Base-by-base conservation (phyloP, 345 rosid species). In the Hevea brasiliensis region DNA sequence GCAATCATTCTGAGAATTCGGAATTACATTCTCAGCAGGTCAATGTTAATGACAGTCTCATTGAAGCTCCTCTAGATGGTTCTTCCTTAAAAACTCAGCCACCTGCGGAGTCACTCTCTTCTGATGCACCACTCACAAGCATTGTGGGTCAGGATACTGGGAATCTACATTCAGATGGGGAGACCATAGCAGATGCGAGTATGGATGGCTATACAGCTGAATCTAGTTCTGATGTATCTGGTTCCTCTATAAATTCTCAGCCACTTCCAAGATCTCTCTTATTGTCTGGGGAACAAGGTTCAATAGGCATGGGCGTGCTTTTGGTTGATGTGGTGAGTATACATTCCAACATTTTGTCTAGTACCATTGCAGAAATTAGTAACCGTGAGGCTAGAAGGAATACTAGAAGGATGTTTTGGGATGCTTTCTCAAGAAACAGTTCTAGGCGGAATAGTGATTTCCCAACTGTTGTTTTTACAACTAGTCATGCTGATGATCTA, bases 251-350 rank as follows among this genome's bases (percentile, higher is more conserved):
- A 21, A 37, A 58, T 70, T 29, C 67, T 55, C 74, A 63, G 7
- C 32, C 57, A 32, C 70, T 35, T 32, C 65, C 71, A 44, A 63
- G 68, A 41, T 68, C 68, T 50, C 45, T 61, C 27, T 53, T 44
- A 12, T 61, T 66, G 32, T 54, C 45, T 14, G 51, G 61, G 51
- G 71, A 76, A 18, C 72, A 24, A 45, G 70, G 41, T 27, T 48
- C 29, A 2, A 75, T 18, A 18, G 74, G 68, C 48, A 70, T 74
- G 20, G 67, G 71, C 7, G 21, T 76, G 71, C 71, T 76, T 48
- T 24, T 76, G 51, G 66, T 76, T 76, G 79, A 76, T 35, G 48
- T 57, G 60, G 71, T 76, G 71, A 76, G 71, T 65, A 71, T 76
- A 47, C 56, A 23, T 57, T 65, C 75, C 79, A 45, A 44, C 59